Evolutionary conservation across 1,284 basidiomycete genomes (phyloP).

Genomic region (Cryptococcus jaspeensis): DNA sequence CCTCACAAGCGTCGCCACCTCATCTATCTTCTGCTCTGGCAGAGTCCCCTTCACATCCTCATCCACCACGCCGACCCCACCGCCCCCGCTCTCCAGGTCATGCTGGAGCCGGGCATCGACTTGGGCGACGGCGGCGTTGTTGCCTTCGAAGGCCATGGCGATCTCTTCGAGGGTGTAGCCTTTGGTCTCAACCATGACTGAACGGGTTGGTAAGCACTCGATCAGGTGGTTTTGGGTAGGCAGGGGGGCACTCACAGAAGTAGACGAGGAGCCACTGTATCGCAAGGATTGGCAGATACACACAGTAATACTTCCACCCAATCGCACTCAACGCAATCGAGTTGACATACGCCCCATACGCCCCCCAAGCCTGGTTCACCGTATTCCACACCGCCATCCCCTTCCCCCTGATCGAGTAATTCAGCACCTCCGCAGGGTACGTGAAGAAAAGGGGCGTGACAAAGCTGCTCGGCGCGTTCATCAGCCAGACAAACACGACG

Average conservation of each 20-base stretch:
- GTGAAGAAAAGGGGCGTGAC: conserved; percentile 9
- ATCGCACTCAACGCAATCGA: conserved; percentile 14
- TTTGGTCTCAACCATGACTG: conserved; percentile 50
- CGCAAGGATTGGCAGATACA: conserved; percentile 9
- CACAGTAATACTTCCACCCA: conserved; percentile 14
- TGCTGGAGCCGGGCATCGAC: background rate
- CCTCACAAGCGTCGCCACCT: too few species aligned
- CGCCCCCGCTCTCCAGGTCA: too few species aligned
- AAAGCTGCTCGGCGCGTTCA: conserved; percentile 16
- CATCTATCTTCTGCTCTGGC: too few species aligned
- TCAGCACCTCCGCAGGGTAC: conserved; percentile 10
- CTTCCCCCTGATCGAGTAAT: conserved; percentile 9
- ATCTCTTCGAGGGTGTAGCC: conserved; percentile 51
- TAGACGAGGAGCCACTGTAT: conserved; percentile 10
- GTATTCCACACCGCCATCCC: conserved; percentile 26
- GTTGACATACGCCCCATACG: conserved; percentile 18
- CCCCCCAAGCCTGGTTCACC: conserved; percentile 16
- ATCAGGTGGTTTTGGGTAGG: background rate
- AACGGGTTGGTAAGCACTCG: background rate
- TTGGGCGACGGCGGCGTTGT: conserved; percentile 3
- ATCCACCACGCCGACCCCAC: too few species aligned
- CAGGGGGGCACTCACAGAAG: conserved; percentile 5
- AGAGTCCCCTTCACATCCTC: too few species aligned
- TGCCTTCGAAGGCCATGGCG: conserved; percentile 40
- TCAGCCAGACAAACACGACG: conserved; percentile 25